Percentiles rank a stretch among this genome's conserved stretches.
These are phyloP conservation scores for Colletotrichum trifolii DNA, from an alignment of 2,329 filamentous ascomycete genomes.

Conservation along the genomic window DNA sequence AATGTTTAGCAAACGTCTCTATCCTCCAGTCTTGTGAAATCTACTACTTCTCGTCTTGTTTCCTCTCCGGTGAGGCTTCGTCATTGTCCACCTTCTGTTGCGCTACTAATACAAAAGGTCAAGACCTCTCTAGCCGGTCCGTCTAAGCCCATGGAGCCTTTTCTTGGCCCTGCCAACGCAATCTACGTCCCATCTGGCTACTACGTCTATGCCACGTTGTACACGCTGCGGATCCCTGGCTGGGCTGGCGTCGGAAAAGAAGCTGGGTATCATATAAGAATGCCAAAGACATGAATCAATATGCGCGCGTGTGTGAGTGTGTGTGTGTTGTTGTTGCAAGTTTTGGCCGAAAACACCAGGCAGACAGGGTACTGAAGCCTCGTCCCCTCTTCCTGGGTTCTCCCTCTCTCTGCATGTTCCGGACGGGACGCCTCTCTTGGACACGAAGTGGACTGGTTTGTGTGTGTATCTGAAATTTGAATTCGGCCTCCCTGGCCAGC, in stretches of 20 bases:
- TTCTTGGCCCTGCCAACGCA: neutral
- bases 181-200: neutral
- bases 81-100: neutral
- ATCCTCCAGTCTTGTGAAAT: no score
- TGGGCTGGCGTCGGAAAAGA: neutral
- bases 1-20: no score
- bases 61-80: no score
- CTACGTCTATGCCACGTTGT: neutral
- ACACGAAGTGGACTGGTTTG: conserved; percentile 33
- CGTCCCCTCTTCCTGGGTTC: neutral
- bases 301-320: neutral
- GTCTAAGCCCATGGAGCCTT: no score
- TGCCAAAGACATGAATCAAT: conserved; percentile 12
- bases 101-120: neutral
- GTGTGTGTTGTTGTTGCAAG: neutral
- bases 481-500: conserved; percentile 20
- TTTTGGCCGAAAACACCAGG: no score
- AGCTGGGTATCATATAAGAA: conserved; percentile 1
- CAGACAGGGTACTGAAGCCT: neutral
- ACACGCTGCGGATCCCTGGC: neutral
- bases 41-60: no score
- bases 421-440: conserved; percentile 14
- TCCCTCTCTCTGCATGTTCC: neutral
- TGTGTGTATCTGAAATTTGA: conserved; percentile 32
- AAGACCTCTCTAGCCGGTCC: neutral